Percentiles rank a stretch among this genome's conserved stretches.
Evolutionary conservation across 495 filamentous ascomycete genomes (phyloP).

Genomic region (Talaromyces nanjingensis): DNA sequence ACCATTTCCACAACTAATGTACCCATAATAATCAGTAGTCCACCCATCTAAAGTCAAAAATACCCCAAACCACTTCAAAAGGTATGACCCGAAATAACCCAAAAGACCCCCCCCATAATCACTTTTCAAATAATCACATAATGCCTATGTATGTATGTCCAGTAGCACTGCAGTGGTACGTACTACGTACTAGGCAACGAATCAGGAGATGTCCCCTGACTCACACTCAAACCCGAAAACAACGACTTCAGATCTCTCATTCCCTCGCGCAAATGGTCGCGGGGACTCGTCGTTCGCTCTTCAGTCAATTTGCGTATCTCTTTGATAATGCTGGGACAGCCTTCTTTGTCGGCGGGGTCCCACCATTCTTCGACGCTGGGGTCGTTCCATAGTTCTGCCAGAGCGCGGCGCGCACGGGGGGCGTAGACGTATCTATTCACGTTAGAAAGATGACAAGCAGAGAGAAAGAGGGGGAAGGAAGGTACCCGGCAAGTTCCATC

Average conservation of each 20-base stretch:
- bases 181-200: conserved; percentile 1
- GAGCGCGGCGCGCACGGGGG: conserved; percentile 59
- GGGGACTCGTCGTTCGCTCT: conserved; percentile 55
- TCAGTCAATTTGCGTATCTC: conserved; percentile 70
- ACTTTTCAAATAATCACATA: neutral
- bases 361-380: conserved; percentile 72
- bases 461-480: too few relatives aligned
- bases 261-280: conserved; percentile 57
- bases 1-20: neutral
- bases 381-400: conserved; percentile 65
- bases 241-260: conserved; percentile 70
- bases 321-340: conserved; percentile 61
- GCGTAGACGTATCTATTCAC: conserved; percentile 73
- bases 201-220: conserved; percentile 22
- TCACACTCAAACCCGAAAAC: conserved; percentile 46
- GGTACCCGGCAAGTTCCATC: conserved; percentile 74
- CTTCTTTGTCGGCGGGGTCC: conserved; percentile 71
- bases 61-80: neutral
- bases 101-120: neutral
- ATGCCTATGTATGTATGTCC: neutral
- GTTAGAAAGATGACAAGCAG: neutral
- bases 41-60: neutral
- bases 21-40: neutral
- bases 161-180: neutral
- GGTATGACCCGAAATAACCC: neutral